Percentiles rank a stretch among this genome's conserved stretches.
phyloP scores from a whole-genome alignment of 164 flowering plant genomes.

The Houttuynia cordata region DNA sequence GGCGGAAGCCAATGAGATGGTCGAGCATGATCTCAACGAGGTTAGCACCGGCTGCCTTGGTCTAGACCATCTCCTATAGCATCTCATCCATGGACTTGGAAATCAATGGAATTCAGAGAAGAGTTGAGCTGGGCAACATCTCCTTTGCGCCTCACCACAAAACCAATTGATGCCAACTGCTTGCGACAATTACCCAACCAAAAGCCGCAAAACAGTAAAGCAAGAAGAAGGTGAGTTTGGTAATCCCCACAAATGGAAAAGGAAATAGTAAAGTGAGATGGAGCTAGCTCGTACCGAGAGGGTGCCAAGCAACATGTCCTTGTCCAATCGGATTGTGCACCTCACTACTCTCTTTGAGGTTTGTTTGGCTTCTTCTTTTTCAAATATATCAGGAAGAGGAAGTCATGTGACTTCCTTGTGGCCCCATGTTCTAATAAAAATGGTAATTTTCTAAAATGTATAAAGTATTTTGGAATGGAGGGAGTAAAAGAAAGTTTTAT shows the following conservation, averaged over 20 bases:
- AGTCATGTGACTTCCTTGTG: too few species aligned
- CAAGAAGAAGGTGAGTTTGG: too few species aligned
- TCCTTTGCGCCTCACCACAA: conserved; percentile 16
- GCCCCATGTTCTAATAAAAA: too few species aligned
- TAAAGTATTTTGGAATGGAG: too few species aligned
- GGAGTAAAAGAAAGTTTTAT: too few species aligned
- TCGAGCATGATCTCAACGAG: conserved; percentile 51
- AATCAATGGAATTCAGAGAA: conserved; percentile 45
- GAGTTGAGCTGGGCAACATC: conserved; percentile 14
- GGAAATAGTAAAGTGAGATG: not conserved
- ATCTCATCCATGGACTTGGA: conserved; percentile 32
- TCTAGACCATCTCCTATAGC: conserved; percentile 31
- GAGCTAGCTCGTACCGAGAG: not conserved
- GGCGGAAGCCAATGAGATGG: conserved; percentile 21
- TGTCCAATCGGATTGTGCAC: conserved; percentile 91
- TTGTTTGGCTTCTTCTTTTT: not conserved
- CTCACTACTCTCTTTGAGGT: conserved; percentile 96
- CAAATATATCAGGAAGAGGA: too few species aligned
- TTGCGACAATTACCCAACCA: too few species aligned
- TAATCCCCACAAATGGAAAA: not conserved
- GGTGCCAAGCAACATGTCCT: conserved; percentile 11
- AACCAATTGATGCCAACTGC: conserved; percentile 9
- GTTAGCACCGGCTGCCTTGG: conserved; percentile 47
- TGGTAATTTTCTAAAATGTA: too few species aligned
- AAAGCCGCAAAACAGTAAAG: too few species aligned